Percentiles rank a stretch among this genome's conserved stretches.
These are phyloP conservation scores for Haplosporangium sp. DNA, from an alignment of 371 early-diverging fungal genomes.

Conservation along the genomic window DNA sequence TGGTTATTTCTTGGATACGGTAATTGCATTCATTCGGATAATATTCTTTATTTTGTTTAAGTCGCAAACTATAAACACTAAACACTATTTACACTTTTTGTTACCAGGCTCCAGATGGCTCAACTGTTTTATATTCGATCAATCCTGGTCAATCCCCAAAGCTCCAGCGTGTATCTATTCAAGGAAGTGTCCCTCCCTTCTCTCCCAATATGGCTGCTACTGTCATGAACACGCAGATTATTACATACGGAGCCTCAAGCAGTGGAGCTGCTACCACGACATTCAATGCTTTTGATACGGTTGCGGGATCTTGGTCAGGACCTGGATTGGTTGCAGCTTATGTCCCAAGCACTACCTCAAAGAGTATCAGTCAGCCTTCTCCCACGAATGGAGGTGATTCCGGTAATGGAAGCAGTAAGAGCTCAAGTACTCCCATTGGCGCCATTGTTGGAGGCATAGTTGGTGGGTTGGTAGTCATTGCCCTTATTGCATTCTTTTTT, in stretches of 20 bases:
- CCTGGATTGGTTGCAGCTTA: conserved; percentile 25
- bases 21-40: too few species aligned
- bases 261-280: background rate
- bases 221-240: conserved; percentile 10
- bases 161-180: conserved; percentile 16
- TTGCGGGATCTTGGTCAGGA: conserved; percentile 26
- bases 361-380: too few species aligned
- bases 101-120: conserved; percentile 32
- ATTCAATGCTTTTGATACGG: conserved; percentile 38
- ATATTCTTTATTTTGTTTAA: too few species aligned
- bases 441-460: conserved; percentile 49
- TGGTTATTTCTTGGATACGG: conserved; percentile 38
- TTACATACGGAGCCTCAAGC: conserved; percentile 24
- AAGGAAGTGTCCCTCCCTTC: conserved; percentile 44
- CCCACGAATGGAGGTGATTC: background rate
- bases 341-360: background rate
- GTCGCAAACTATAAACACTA: too few species aligned
- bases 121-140: conserved; percentile 31
- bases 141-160: conserved; percentile 21
- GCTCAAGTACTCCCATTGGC: conserved; percentile 20
- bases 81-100: too few species aligned
- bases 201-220: conserved; percentile 23
- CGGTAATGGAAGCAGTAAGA: background rate
- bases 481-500: conserved; percentile 32
- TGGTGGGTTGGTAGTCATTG: conserved; percentile 36